phyloP scores from a whole-genome alignment of 2,329 filamentous ascomycete species.

The Colletotrichum eremochloae region DNA sequence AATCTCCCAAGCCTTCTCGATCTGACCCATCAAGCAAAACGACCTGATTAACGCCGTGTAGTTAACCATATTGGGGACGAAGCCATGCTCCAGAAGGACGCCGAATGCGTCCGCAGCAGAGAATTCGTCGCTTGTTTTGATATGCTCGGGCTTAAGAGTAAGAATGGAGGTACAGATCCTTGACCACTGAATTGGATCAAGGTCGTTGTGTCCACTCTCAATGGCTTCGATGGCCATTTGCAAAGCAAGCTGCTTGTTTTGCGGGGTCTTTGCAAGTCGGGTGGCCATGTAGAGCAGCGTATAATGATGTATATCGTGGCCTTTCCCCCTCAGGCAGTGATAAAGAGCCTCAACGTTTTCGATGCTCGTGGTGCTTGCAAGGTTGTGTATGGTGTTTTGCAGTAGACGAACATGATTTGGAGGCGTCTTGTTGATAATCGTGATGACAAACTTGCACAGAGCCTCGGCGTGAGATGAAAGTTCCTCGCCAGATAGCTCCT shows the following conservation, averaged over 20 bases:
- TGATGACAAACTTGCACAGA: slow-evolving; percentile 46
- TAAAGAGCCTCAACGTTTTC: slow-evolving; percentile 50
- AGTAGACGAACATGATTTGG: slow-evolving; percentile 52
- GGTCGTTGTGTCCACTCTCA: slow-evolving; percentile 54
- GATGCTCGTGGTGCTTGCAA: slow-evolving; percentile 26
- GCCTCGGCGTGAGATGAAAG: slow-evolving; percentile 8
- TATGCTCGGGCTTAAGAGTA: slow-evolving; percentile 50
- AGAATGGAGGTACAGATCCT: slow-evolving; percentile 73
- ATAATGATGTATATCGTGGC: slow-evolving; percentile 53
- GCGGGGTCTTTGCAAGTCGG: slow-evolving; percentile 56
- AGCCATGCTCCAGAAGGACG: slow-evolving; percentile 69
- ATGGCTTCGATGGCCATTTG: slow-evolving; percentile 56
- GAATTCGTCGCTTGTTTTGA: slow-evolving; percentile 45
- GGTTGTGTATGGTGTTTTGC: slow-evolving; percentile 53
- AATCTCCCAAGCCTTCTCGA: slow-evolving; percentile 74
- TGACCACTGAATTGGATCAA: slow-evolving; percentile 61
- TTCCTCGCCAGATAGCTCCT: not conserved
- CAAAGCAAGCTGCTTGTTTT: slow-evolving; percentile 59
- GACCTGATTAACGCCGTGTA: slow-evolving; percentile 80
- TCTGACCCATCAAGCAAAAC: slow-evolving; percentile 74
- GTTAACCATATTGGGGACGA: slow-evolving; percentile 72
- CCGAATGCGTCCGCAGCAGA: slow-evolving; percentile 67
- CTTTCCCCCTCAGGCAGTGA: slow-evolving; percentile 48
- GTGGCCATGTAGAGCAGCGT: slow-evolving; percentile 64
- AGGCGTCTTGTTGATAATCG: slow-evolving; percentile 38